A percentile compares a stretch with the other conserved stretches of the same genome.
Evolutionary conservation across 345 rosid genomes (phyloP).

Genomic region (Viola odorata): DNA sequence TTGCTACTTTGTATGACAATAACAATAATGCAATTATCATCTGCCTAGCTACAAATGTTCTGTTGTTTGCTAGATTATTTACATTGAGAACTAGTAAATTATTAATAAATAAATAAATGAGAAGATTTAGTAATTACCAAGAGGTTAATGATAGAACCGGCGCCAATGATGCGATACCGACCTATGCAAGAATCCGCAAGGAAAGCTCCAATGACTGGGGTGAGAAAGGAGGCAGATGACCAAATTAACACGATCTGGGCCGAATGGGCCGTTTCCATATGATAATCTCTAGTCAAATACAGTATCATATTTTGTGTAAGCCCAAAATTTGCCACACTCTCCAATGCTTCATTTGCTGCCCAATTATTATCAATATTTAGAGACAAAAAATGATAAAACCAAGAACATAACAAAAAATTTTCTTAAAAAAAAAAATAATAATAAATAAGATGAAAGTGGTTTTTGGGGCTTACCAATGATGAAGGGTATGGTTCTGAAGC

Average conservation of each 20-base stretch:
- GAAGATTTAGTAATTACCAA: slow-evolving; percentile 27
- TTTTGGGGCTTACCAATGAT: not conserved
- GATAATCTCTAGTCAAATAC: slow-evolving; percentile 46
- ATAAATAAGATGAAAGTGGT: not conserved
- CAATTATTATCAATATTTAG: not conserved
- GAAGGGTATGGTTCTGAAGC: not conserved
- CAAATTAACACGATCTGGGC: slow-evolving; percentile 47
- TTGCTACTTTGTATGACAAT: too few species aligned
- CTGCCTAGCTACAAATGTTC: too few species aligned
- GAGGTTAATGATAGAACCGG: slow-evolving; percentile 41
- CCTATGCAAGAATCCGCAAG: slow-evolving; percentile 65
- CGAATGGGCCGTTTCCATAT: slow-evolving; percentile 37
- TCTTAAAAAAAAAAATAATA: not conserved
- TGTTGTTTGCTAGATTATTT: too few species aligned
- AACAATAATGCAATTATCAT: too few species aligned
- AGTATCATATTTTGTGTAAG: slow-evolving; percentile 53
- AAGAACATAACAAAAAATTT: not conserved
- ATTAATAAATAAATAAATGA: not conserved
- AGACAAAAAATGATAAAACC: too few species aligned
- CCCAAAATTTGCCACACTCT: slow-evolving; percentile 51
- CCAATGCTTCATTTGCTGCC: slow-evolving; percentile 55
- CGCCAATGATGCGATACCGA: slow-evolving; percentile 44
- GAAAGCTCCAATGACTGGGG: slow-evolving; percentile 56
- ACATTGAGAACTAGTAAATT: too few species aligned
- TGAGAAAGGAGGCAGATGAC: slow-evolving; percentile 49